phyloP scores from a whole-genome alignment of 192 early-diverging fungal genomes.

The Gamsiella multidivaricata region DNA sequence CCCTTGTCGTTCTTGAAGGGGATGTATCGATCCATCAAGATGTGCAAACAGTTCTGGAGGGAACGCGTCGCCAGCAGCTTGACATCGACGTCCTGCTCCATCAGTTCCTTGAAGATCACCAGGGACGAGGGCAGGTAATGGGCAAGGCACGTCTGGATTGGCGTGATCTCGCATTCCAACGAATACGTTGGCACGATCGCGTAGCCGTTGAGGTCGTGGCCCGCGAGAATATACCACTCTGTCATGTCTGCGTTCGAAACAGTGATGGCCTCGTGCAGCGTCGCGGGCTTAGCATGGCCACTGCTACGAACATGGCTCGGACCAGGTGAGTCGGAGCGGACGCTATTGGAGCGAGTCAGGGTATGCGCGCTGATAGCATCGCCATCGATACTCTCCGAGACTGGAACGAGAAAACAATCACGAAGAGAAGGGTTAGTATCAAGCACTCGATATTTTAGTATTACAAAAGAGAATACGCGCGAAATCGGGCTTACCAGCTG shows the following conservation, averaged over 20 bases:
- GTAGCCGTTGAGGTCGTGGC: slow-evolving; percentile 50
- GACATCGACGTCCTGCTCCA: slow-evolving; percentile 39
- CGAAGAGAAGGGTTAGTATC: neutral
- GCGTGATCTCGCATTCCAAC: slow-evolving; percentile 46
- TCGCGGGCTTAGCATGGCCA: slow-evolving; percentile 9
- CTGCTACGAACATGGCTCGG: slow-evolving; percentile 1
- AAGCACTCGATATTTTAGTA: too few relatives aligned
- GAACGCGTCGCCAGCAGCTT: slow-evolving; percentile 32
- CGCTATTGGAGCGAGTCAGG: slow-evolving; percentile 30
- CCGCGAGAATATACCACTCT: slow-evolving; percentile 46
- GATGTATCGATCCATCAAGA: slow-evolving; percentile 41
- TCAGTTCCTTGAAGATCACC: slow-evolving; percentile 34
- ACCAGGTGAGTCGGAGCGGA: slow-evolving; percentile 35
- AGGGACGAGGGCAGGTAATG: slow-evolving; percentile 31
- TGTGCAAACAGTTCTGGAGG: slow-evolving; percentile 38
- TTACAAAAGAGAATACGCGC: too few relatives aligned
- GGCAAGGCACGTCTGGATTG: slow-evolving; percentile 42
- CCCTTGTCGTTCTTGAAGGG: slow-evolving; percentile 46
- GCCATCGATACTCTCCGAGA: slow-evolving; percentile 43
- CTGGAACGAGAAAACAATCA: slow-evolving; percentile 3
- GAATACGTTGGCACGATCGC: slow-evolving; percentile 44
- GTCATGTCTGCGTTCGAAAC: slow-evolving; percentile 50
- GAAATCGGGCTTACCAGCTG: slow-evolving; percentile 21
- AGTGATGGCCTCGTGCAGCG: slow-evolving; percentile 39
- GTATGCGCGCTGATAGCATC: slow-evolving; percentile 32